Percentiles rank a stretch among this genome's conserved stretches.
These are phyloP conservation scores for Phascolomyces articulosus DNA, from an alignment of 371 early-diverging fungal species.

Conservation along the genomic window DNA sequence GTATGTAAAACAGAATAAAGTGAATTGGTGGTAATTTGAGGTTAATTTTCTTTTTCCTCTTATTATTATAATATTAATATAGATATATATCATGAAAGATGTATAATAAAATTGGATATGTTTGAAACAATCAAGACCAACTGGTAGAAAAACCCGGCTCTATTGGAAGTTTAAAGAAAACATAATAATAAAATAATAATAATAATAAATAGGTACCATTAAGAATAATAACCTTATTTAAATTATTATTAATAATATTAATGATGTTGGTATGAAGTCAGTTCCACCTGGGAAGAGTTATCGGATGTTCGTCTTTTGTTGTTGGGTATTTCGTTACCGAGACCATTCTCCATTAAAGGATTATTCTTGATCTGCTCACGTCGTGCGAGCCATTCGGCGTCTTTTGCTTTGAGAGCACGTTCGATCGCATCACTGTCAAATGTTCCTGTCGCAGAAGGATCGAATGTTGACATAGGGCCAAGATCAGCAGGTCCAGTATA, in stretches of 20 bases:
- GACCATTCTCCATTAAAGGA: neutral
- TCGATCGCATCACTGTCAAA: neutral
- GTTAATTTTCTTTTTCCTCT: no score
- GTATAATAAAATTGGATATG: no score
- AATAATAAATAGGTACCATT: neutral
- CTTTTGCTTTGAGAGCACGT: slow-evolving; percentile 4
- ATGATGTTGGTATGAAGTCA: neutral
- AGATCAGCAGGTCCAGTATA: neutral
- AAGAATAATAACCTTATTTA: neutral
- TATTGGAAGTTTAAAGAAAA: no score
- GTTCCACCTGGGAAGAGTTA: neutral
- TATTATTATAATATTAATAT: no score
- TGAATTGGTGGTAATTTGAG: no score
- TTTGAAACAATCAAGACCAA: no score
- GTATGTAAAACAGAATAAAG: no score
- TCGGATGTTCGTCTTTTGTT: neutral
- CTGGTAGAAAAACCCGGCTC: no score
- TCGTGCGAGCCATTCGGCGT: slow-evolving; percentile 22
- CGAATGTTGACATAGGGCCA: neutral
- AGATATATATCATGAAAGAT: no score
- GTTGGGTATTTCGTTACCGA: neutral
- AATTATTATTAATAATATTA: no score
- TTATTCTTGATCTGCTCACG: neutral
- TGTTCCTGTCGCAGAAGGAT: neutral
- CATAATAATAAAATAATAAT: no score